Base-by-base conservation (phyloP, 2,329 filamentous ascomycete genomes). In the Metarhizium brunneum region DNA sequence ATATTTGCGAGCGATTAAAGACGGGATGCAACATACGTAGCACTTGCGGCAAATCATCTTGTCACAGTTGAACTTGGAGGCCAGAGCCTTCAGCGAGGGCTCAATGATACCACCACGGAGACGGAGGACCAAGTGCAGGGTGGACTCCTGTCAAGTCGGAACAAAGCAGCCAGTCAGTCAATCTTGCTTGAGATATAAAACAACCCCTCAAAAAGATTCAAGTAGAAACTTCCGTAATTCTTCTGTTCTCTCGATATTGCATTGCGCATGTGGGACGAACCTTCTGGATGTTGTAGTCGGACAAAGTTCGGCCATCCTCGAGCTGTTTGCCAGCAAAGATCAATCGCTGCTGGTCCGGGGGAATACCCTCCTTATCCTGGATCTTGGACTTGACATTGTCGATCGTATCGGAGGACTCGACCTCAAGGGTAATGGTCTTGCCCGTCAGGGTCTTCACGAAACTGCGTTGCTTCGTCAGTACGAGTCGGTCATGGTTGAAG, bases 31-130 rank as follows among this genome's bases (percentile, higher is more conserved):
- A 86, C 88, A 69, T 86, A 94, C 90, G 80, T 97, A 97, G 88
- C 94, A 99, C 89, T 99, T 97, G 84, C 94, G 92, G 90, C 94
- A 97, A 80, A 97, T 96, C 88, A 92, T 92, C 88, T 96, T 96
- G 68, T 97, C 94, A 88, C 92, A 97, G 88, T 99, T 97, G 86
- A 95, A 97, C 85, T 96, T 96, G 83, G 87, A 92, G 73, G 92
- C 92, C 64, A 97, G 87, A 67, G 90, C 92, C 87, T 97, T 97
- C 71, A 97, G 87, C 71, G 92, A 96, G 70, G 94, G 94, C 85
- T 97, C 92, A 72, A 96, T 96, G 83, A 97, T 92, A 84, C 92
- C 92, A 84, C 92, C 92, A 84, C 92, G 92, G 70, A 97, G 92
- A 82, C 92, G 92, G 78, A 97, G 92, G 74, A 97, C 92, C 73